phyloP scores from a whole-genome alignment of 805 yeast genomes.

The Saturnispora gosingensis region DNA sequence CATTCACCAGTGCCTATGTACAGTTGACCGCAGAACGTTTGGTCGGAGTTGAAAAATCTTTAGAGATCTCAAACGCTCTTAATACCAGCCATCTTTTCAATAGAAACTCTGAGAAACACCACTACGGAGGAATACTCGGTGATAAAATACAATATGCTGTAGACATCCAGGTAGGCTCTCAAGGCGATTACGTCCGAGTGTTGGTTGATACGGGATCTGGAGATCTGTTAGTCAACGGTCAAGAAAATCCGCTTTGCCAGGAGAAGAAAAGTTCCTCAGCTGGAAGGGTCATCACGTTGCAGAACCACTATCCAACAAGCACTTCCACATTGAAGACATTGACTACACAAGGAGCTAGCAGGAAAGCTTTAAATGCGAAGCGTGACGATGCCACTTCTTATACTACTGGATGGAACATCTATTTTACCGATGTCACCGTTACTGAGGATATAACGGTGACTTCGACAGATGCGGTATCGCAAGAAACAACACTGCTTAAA shows the following conservation, averaged over 20 bases:
- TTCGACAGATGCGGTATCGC: not conserved
- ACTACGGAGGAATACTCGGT: conserved; percentile 5
- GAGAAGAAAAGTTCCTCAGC: not conserved
- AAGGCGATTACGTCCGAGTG: conserved; percentile 40
- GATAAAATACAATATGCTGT: conserved; percentile 35
- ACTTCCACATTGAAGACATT: not conserved
- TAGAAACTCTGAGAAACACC: not conserved
- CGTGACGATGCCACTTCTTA: conserved; percentile 4
- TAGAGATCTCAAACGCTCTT: not conserved
- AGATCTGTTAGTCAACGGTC: conserved; percentile 49
- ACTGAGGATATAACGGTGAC: conserved; percentile 4
- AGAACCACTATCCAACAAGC: not conserved
- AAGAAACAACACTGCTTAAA: not conserved
- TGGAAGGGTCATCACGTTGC: not conserved
- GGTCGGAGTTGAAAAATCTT: not conserved
- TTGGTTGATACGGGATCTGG: conserved; percentile 61
- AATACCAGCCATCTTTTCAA: conserved; percentile 1
- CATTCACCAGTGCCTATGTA: not conserved
- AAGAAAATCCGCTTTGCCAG: conserved; percentile 6
- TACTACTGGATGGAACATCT: conserved; percentile 12
- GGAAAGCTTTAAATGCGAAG: not conserved
- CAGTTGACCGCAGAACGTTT: not conserved
- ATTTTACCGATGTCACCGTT: conserved; percentile 7
- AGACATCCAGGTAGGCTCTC: conserved; percentile 41
- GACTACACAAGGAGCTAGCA: not conserved